Percentiles rank a stretch among this genome's conserved stretches.
Conservation (phyloP, 345 rosid genomes). For the Salix caprea region DNA sequence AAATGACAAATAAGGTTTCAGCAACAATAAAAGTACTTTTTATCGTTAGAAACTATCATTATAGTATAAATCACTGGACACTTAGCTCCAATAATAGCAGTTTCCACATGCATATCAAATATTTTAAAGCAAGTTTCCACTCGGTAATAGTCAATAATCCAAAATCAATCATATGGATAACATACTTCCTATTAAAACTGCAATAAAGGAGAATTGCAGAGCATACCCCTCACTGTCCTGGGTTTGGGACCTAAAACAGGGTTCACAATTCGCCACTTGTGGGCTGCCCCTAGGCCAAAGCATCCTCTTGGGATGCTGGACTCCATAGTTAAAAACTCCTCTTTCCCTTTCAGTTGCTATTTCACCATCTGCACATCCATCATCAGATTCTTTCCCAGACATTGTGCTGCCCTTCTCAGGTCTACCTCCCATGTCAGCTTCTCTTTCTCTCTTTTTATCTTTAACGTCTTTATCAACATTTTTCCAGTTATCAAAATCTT, state of each 20-base stretch:
- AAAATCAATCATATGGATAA: slow-evolving; percentile 4
- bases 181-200: slow-evolving; percentile 18
- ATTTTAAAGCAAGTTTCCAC: background rate
- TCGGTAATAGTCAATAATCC: background rate
- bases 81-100: background rate
- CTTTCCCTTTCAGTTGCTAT: slow-evolving; percentile 75
- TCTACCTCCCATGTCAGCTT: slow-evolving; percentile 63
- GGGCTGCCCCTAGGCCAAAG: slow-evolving; percentile 92
- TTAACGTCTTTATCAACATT: slow-evolving; percentile 63
- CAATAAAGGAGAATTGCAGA: slow-evolving; percentile 14
- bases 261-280: slow-evolving; percentile 64
- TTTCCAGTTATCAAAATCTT: slow-evolving; percentile 68
- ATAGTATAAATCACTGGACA: background rate
- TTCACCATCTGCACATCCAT: slow-evolving; percentile 82
- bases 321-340: slow-evolving; percentile 71
- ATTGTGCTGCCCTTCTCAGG: slow-evolving; percentile 70
- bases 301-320: slow-evolving; percentile 97
- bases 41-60: background rate
- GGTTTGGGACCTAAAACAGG: slow-evolving; percentile 53
- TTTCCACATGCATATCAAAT: background rate
- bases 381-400: slow-evolving; percentile 78
- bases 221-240: slow-evolving; percentile 91
- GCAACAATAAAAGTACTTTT: background rate
- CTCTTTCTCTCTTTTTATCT: slow-evolving; percentile 86
- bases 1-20: background rate